Percentiles rank a stretch among this genome's conserved stretches.
Conservation (phyloP, 345 rosid genomes). For the Syzygium grande region DNA sequence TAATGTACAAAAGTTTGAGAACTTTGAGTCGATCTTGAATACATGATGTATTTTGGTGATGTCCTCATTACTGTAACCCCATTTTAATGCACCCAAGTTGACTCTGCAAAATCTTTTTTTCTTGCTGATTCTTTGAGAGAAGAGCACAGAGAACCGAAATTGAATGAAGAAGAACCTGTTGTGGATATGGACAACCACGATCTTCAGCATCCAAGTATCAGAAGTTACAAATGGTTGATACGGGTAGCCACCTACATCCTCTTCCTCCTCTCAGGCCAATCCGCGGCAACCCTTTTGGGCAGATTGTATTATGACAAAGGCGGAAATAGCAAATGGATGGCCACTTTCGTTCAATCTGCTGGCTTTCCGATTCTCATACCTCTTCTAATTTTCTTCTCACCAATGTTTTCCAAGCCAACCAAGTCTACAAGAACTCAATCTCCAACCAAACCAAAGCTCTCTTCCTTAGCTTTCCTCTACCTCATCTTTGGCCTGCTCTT, state of each 20-base stretch:
- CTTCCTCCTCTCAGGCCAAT: constrained; percentile 37
- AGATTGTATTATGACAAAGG: constrained; percentile 47
- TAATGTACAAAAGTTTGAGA: not conserved
- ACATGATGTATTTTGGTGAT: not conserved
- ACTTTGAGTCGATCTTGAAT: not conserved
- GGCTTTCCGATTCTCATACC: constrained; percentile 48
- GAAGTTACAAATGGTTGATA: constrained; percentile 36
- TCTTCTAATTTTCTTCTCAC: constrained; percentile 20
- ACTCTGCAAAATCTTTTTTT: not conserved
- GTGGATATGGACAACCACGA: not conserved
- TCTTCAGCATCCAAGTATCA: constrained; percentile 6
- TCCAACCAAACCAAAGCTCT: not conserved
- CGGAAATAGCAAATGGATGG: constrained; percentile 65
- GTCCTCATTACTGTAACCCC: not conserved
- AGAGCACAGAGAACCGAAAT: constrained; percentile 1
- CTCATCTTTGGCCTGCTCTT: constrained; percentile 28
- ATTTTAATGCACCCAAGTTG: not conserved
- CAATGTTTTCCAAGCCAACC: not conserved
- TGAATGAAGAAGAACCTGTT: not conserved
- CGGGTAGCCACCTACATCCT: constrained; percentile 21
- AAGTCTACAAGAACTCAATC: not conserved
- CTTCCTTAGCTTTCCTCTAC: constrained; percentile 20
- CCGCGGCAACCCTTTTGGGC: constrained; percentile 38
- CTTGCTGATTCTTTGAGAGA: not conserved
- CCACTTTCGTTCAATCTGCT: constrained; percentile 51